Conservation (phyloP, 164 flowering plant genomes). For the Pachysandra terminalis region DNA sequence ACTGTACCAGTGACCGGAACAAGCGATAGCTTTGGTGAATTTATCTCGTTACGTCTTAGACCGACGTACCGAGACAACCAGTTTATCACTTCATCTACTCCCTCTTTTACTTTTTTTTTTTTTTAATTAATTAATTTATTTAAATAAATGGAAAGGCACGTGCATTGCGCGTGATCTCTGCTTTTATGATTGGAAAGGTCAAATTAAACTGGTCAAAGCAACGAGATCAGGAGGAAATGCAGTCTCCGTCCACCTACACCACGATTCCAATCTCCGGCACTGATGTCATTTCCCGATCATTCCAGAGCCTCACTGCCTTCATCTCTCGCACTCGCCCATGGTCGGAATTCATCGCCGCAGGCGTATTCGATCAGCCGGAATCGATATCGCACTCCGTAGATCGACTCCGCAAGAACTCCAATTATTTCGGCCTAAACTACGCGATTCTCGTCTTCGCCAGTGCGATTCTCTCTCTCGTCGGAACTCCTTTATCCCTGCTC, state of each 20-base stretch:
- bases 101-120: no score
- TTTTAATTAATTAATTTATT: no score
- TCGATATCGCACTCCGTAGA: constrained; percentile 17
- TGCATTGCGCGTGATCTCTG: no score
- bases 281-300: constrained; percentile 39
- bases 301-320: constrained; percentile 32
- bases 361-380: constrained; percentile 21
- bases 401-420: constrained; percentile 25
- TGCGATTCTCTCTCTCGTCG: constrained; percentile 20
- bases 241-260: constrained; percentile 29
- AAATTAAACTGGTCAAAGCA: not conserved
- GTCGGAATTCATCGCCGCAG: constrained; percentile 33
- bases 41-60: no score
- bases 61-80: no score
- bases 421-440: constrained; percentile 32
- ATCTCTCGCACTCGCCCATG: constrained; percentile 44
- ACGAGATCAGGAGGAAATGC: not conserved
- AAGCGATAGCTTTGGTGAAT: not conserved
- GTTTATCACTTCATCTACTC: no score
- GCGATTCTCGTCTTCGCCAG: constrained; percentile 15
- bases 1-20: constrained; percentile 1
- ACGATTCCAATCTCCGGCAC: constrained; percentile 39
- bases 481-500: constrained; percentile 24
- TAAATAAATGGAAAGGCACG: no score
- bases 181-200: no score